These are phyloP conservation scores for Calonectria pauciramosa DNA, from an alignment of 2,329 filamentous ascomycete genomes.

Conservation along the genomic window DNA sequence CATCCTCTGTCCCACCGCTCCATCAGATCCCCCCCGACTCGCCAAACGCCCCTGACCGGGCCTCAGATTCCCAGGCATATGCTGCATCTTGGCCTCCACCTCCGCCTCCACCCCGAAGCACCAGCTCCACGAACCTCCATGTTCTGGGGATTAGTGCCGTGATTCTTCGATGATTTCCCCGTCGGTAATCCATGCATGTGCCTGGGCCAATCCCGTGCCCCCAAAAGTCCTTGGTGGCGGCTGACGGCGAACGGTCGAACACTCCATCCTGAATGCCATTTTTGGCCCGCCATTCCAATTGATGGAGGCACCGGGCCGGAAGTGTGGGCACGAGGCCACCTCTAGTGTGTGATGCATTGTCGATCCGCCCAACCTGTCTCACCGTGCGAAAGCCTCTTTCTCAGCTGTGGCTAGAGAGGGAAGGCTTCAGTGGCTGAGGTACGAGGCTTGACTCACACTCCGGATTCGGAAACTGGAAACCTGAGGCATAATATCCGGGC, in stretches of 20 bases:
- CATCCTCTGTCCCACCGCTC: not conserved
- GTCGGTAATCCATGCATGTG: not conserved
- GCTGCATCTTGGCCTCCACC: conserved; percentile 4
- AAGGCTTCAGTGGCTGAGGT: conserved; percentile 1
- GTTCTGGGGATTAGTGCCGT: conserved; percentile 1
- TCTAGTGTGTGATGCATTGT: not conserved
- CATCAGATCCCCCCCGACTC: not conserved
- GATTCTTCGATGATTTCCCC: not conserved
- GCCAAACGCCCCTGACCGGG: not conserved
- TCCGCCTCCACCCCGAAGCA: not conserved
- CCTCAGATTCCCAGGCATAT: not conserved
- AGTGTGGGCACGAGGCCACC: conserved; percentile 7
- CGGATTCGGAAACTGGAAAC: not conserved
- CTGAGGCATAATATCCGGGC: not conserved
- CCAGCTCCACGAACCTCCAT: not conserved
- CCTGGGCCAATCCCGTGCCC: not conserved
- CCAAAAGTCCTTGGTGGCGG: not conserved
- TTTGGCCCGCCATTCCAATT: not conserved
- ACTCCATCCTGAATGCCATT: conserved; percentile 3
- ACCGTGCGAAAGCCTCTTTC: not conserved
- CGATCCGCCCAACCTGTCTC: not conserved
- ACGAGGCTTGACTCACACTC: not conserved
- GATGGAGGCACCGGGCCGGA: not conserved
- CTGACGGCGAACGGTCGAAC: not conserved
- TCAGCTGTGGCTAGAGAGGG: conserved; percentile 12